A percentile compares a stretch with the other conserved stretches of the same genome.
Evolutionary conservation across 2,329 filamentous ascomycete species (phyloP).

Genomic region (Colletotrichum incanum): DNA sequence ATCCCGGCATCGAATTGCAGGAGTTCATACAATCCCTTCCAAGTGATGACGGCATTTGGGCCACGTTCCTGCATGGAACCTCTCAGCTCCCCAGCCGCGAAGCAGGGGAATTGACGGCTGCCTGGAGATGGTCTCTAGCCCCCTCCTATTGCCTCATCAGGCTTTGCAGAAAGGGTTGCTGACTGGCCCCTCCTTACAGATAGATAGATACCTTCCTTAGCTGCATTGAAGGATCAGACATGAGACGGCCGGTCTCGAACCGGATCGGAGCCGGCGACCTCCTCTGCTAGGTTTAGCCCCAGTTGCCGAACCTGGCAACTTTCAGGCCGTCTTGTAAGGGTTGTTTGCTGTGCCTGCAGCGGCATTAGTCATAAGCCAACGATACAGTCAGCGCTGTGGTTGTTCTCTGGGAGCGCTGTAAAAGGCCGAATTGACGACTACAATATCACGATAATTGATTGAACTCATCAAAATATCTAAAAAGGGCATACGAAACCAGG

Average conservation of each 20-base stretch:
- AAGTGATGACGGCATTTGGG: neutral
- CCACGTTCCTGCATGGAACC: constrained; percentile 24
- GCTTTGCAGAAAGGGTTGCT: neutral
- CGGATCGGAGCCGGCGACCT: neutral
- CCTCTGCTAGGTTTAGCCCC: neutral
- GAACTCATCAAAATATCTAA: neutral
- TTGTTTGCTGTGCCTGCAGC: neutral
- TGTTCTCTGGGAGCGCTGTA: neutral
- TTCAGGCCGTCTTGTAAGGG: neutral
- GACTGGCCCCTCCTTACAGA: neutral
- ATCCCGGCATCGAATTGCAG: constrained; percentile 14
- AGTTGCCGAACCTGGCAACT: constrained; percentile 1
- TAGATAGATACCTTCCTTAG: neutral
- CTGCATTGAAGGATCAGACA: neutral
- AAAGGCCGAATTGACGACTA: too few relatives aligned
- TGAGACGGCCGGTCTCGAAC: constrained; percentile 11
- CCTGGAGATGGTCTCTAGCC: constrained; percentile 23
- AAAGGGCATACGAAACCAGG: neutral
- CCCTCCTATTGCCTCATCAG: neutral
- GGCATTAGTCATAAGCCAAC: neutral
- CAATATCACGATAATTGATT: neutral
- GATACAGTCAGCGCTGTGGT: neutral
- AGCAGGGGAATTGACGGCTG: constrained; percentile 30
- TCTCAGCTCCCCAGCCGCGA: neutral
- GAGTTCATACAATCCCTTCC: constrained; percentile 32